These are phyloP conservation scores for Nadsonia fulvescens DNA, from an alignment of 805 yeast species.

Conservation along the genomic window DNA sequence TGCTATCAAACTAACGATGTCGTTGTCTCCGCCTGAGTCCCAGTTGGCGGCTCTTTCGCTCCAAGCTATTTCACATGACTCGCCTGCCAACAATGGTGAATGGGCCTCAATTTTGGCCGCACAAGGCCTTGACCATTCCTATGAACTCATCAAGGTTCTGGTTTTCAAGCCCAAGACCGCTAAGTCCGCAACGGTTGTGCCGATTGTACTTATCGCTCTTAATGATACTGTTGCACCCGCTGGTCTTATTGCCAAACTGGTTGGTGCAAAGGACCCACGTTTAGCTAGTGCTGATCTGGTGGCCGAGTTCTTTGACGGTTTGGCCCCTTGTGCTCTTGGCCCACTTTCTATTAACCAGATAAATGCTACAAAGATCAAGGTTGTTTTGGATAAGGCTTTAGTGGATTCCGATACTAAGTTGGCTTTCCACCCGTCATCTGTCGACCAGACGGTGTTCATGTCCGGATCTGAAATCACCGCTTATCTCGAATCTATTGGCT, in stretches of 20 bases:
- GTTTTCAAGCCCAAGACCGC: constrained; percentile 88
- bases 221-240: constrained; percentile 55
- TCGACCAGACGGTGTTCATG: constrained; percentile 20
- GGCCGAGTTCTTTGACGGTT: constrained; percentile 32
- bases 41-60: no score
- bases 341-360: constrained; percentile 18
- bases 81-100: constrained; percentile 9
- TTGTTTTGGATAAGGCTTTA: constrained; percentile 24
- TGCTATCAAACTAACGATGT: no score
- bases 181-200: constrained; percentile 59
- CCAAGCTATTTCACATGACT: constrained; percentile 10
- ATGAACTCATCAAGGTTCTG: constrained; percentile 38
- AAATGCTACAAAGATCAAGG: constrained; percentile 40
- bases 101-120: constrained; percentile 9
- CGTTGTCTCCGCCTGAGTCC: no score
- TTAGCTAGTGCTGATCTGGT: constrained; percentile 72
- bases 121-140: constrained; percentile 6
- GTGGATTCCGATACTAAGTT: constrained; percentile 15
- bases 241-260: constrained; percentile 41
- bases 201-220: constrained; percentile 65
- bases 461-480: constrained; percentile 21
- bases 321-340: constrained; percentile 26
- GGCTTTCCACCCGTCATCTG: constrained; percentile 16
- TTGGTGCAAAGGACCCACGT: constrained; percentile 69
- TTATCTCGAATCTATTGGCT: constrained; percentile 30